Conservation (phyloP, 2,329 filamentous ascomycete genomes). For the Lasiodiplodia gonubiensis region DNA sequence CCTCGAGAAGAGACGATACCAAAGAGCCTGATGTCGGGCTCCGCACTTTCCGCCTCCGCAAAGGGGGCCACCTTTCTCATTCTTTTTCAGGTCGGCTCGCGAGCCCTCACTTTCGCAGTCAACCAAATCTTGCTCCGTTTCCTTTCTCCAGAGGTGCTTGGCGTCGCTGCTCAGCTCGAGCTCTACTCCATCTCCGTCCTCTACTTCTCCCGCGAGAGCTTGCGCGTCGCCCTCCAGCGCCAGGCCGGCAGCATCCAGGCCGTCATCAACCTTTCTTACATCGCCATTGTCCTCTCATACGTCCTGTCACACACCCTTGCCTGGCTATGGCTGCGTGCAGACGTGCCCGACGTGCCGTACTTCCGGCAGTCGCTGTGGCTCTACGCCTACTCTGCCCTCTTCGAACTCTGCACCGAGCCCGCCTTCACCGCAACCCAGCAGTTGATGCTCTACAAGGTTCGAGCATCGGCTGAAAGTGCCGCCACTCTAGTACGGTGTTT, state of each 20-base stretch:
- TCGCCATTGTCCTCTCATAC: conserved; percentile 73
- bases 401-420: conserved; percentile 86
- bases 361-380: conserved; percentile 63
- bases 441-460: conserved; percentile 76
- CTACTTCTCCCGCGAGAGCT: conserved; percentile 89
- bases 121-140: conserved; percentile 91
- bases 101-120: conserved; percentile 84
- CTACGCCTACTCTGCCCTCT: conserved; percentile 62
- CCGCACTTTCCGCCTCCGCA: conserved; percentile 57
- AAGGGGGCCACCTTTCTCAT: conserved; percentile 86
- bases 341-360: conserved; percentile 64
- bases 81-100: conserved; percentile 83
- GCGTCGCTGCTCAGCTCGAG: conserved; percentile 87
- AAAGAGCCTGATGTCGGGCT: conserved; percentile 19
- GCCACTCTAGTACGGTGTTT: conserved; percentile 80
- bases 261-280: conserved; percentile 85
- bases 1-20: background rate
- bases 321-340: conserved; percentile 66
- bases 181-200: conserved; percentile 92
- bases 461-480: conserved; percentile 81
- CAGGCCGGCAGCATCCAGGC: conserved; percentile 70
- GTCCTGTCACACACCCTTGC: conserved; percentile 69
- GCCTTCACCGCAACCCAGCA: conserved; percentile 88
- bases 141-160: conserved; percentile 82
- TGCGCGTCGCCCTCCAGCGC: conserved; percentile 89